These are phyloP conservation scores for Globisporangium abappressorium DNA, from an alignment of 352 stramenopile genomes.

Conservation along the genomic window DNA sequence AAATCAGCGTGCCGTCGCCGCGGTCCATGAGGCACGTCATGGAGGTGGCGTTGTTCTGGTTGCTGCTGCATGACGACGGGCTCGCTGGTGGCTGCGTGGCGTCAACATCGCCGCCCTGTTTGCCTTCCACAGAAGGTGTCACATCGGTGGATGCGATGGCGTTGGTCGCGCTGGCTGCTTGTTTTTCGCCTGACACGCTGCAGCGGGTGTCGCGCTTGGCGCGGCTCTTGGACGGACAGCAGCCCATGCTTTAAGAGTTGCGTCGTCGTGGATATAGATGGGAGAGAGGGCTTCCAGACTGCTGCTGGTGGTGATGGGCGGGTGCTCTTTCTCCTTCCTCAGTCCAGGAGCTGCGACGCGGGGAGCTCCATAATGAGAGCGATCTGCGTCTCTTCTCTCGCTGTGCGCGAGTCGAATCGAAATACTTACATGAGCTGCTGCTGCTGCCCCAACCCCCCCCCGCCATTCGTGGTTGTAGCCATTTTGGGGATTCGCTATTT, in stretches of 20 bases:
- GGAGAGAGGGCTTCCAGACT: too few species aligned
- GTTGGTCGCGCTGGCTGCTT: neutral
- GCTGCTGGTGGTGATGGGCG: neutral
- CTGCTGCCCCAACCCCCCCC: too few species aligned
- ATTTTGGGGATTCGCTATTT: neutral
- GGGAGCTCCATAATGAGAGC: neutral
- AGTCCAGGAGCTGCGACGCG: neutral
- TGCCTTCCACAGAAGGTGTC: neutral
- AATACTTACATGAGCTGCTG: neutral
- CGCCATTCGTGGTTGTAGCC: neutral
- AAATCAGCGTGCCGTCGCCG: constrained; percentile 21
- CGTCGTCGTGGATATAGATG: neutral
- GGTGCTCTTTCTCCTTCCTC: neutral
- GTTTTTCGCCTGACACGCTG: constrained; percentile 1
- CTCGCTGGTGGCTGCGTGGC: neutral
- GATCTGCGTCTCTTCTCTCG: neutral
- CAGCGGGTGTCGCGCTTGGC: constrained; percentile 5
- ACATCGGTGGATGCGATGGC: neutral
- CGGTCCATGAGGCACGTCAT: constrained; percentile 39
- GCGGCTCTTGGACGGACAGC: constrained; percentile 52
- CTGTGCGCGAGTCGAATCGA: neutral
- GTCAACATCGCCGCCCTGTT: neutral
- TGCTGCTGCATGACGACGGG: neutral
- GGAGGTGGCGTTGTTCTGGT: constrained; percentile 9
- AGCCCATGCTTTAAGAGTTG: constrained; percentile 38